These are phyloP conservation scores for Phytophthora crassamura DNA, from an alignment of 352 stramenopile genomes.

Conservation along the genomic window DNA sequence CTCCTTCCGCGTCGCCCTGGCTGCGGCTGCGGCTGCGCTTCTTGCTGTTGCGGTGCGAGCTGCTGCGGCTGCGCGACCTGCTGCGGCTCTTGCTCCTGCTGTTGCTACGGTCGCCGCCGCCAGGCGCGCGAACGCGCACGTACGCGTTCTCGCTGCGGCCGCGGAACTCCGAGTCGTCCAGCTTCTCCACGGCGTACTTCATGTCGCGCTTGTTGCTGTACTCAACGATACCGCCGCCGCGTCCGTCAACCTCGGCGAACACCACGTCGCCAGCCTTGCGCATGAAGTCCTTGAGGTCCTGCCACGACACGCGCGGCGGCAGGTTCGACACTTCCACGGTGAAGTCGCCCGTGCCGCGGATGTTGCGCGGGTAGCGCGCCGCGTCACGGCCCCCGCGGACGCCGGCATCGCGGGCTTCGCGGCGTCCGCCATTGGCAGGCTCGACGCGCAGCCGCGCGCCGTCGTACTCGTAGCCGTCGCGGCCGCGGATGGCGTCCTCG, in stretches of 20 bases:
- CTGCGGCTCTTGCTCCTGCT: conserved; percentile 52
- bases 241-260: conserved; percentile 72
- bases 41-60: conserved; percentile 38
- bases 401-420: conserved; percentile 19
- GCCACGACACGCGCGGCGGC: conserved; percentile 59
- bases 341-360: conserved; percentile 66
- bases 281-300: conserved; percentile 82
- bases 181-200: conserved; percentile 67
- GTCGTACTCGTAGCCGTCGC: conserved; percentile 66
- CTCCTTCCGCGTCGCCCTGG: conserved; percentile 32
- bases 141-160: conserved; percentile 55
- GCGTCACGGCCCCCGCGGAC: conserved; percentile 9
- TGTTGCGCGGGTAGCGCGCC: conserved; percentile 47
- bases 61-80: conserved; percentile 52
- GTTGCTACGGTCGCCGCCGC: conserved; percentile 30
- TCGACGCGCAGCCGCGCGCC: conserved; percentile 67
- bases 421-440: conserved; percentile 46
- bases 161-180: conserved; percentile 70
- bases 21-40: conserved; percentile 50
- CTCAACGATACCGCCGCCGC: conserved; percentile 69
- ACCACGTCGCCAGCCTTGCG: conserved; percentile 69
- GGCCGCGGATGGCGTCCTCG: conserved; percentile 64
- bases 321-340: conserved; percentile 63
- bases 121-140: conserved; percentile 53
- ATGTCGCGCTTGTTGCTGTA: conserved; percentile 80